phyloP scores from a whole-genome alignment of 1,284 basidiomycete genomes.

The Inonotus obliquus region DNA sequence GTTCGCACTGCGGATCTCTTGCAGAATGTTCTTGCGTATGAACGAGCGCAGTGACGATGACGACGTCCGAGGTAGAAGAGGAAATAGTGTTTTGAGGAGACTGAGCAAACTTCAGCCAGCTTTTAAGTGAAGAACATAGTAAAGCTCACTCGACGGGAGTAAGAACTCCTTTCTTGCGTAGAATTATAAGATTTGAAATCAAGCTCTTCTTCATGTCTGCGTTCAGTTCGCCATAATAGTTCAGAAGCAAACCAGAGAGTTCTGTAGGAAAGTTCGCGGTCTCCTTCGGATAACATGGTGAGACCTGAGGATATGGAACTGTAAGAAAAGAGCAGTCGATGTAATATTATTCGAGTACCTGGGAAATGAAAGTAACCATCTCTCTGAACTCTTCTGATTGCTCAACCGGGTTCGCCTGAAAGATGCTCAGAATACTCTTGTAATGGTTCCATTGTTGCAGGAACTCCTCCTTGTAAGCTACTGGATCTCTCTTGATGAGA shows the following conservation, averaged over 20 bases:
- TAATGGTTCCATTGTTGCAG: slow-evolving; percentile 99
- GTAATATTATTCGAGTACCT: slow-evolving; percentile 40
- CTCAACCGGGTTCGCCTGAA: slow-evolving; percentile 74
- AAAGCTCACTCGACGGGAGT: slow-evolving; percentile 81
- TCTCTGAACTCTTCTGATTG: slow-evolving; percentile 81
- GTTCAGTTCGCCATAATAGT: slow-evolving; percentile 66
- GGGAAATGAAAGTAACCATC: slow-evolving; percentile 81
- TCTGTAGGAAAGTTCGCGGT: slow-evolving; percentile 80
- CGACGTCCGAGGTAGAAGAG: slow-evolving; percentile 86
- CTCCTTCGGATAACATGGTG: slow-evolving; percentile 86
- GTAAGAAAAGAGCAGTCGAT: too few relatives aligned
- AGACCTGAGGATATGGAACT: slow-evolving; percentile 45
- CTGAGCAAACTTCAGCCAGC: slow-evolving; percentile 37
- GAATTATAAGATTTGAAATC: slow-evolving; percentile 87
- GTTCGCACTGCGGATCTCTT: slow-evolving; percentile 93
- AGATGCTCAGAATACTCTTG: slow-evolving; percentile 82
- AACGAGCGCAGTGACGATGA: slow-evolving; percentile 80
- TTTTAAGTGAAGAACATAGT: not conserved
- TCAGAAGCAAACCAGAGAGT: slow-evolving; percentile 70
- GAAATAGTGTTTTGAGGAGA: slow-evolving; percentile 87
- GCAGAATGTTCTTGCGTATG: slow-evolving; percentile 94
- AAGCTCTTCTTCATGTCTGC: slow-evolving; percentile 80
- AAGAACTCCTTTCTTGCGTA: slow-evolving; percentile 91
- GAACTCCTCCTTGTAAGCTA: slow-evolving; percentile 93
- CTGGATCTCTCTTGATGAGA: slow-evolving; percentile 92